phyloP scores from a whole-genome alignment of 768 basidiomycete species.

The Pulveroboletus sp. region DNA sequence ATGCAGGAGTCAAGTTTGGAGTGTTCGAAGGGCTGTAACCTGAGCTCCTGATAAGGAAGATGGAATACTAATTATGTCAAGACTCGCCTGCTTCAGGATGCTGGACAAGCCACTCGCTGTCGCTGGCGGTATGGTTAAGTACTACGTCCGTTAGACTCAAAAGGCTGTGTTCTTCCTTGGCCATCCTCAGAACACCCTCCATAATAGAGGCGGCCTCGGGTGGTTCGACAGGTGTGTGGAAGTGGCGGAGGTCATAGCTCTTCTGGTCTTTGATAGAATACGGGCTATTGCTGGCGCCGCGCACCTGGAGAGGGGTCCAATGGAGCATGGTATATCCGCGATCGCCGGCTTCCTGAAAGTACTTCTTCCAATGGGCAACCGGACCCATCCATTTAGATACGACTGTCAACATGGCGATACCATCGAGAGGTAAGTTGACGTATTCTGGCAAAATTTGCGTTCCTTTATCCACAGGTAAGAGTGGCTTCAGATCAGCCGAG shows the following conservation, averaged over 20 bases:
- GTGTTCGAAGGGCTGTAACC: constrained; percentile 90
- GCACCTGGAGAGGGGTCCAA: constrained; percentile 90
- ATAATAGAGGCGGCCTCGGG: constrained; percentile 56
- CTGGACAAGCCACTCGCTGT: constrained; percentile 84
- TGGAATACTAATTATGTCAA: neutral
- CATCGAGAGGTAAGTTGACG: constrained; percentile 79
- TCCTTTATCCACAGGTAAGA: constrained; percentile 52
- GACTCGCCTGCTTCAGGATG: constrained; percentile 91
- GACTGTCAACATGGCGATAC: constrained; percentile 81
- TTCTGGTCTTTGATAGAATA: constrained; percentile 91
- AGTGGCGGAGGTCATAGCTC: constrained; percentile 75
- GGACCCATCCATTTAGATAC: constrained; percentile 99
- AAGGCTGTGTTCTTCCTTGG: constrained; percentile 83
- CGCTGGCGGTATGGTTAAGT: constrained; percentile 94
- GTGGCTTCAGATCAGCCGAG: constrained; percentile 45
- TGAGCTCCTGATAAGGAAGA: constrained; percentile 28
- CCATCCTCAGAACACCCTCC: constrained; percentile 60
- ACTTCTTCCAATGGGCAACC: constrained; percentile 66
- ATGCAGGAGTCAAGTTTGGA: constrained; percentile 87
- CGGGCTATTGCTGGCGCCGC: constrained; percentile 86
- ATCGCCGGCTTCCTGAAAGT: constrained; percentile 79
- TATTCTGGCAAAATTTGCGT: constrained; percentile 45
- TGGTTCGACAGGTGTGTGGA: constrained; percentile 39
- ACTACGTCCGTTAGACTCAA: constrained; percentile 93
- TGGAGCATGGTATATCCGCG: constrained; percentile 98